Conservation (phyloP, 1,139 yeast genomes). For the Nakaseomyces kungkrabaensis region DNA sequence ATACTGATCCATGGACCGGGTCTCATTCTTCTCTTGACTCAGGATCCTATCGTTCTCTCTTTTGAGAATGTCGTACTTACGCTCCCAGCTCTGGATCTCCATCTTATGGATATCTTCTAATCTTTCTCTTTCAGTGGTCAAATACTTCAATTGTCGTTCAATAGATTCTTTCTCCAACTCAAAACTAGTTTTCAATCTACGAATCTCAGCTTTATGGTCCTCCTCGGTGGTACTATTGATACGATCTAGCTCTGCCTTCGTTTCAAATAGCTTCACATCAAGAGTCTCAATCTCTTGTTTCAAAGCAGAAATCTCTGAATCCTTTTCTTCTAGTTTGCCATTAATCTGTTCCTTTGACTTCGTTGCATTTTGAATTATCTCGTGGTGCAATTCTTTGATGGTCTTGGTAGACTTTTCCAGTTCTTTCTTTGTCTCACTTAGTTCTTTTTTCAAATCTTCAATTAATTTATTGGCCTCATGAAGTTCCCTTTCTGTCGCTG, state of each 20-base stretch:
- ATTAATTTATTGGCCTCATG: slow-evolving; percentile 11
- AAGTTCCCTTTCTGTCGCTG: slow-evolving; percentile 27
- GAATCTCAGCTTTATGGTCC: slow-evolving; percentile 10
- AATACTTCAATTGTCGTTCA: neutral
- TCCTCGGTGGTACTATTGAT: slow-evolving; percentile 5
- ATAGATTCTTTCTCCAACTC: slow-evolving; percentile 5
- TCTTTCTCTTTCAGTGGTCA: slow-evolving; percentile 2
- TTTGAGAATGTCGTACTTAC: neutral
- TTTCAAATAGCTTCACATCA: neutral
- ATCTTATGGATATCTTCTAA: slow-evolving; percentile 1
- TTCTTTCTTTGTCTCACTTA: slow-evolving; percentile 12
- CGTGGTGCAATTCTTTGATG: slow-evolving; percentile 1
- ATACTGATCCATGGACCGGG: neutral
- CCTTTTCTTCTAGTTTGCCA: neutral
- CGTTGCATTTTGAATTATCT: slow-evolving; percentile 11
- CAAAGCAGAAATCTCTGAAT: neutral
- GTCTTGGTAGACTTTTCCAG: neutral
- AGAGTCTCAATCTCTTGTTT: slow-evolving; percentile 8
- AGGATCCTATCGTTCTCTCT: neutral
- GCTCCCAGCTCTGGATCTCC: slow-evolving; percentile 4
- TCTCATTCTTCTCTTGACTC: neutral
- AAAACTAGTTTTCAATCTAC: slow-evolving; percentile 11
- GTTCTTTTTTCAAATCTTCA: slow-evolving; percentile 13
- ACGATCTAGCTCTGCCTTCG: slow-evolving; percentile 4
- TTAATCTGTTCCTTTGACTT: slow-evolving; percentile 1